Evolutionary conservation across 257 asterid species (phyloP).

Genomic region (Petrea volubilis): DNA sequence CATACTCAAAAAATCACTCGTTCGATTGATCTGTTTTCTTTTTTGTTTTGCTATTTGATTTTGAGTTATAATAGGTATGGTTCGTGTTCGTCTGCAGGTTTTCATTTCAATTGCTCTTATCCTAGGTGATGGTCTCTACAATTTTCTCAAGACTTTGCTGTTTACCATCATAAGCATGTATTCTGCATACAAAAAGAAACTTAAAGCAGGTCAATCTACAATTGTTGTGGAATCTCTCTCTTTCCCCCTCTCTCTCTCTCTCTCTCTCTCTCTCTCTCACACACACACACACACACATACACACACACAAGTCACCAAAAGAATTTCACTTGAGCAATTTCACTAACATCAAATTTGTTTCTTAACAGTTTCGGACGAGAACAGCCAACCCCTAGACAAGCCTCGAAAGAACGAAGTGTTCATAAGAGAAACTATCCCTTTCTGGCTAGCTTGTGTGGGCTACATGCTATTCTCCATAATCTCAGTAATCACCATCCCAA

Average conservation of each 20-base stretch:
- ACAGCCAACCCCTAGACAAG: constrained; percentile 32
- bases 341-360: constrained; percentile 1
- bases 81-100: constrained; percentile 48
- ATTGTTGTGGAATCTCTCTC: neutral
- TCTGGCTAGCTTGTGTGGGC: constrained; percentile 62
- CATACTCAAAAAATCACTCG: neutral
- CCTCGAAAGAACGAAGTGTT: constrained; percentile 49
- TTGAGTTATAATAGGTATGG: neutral
- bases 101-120: constrained; percentile 80
- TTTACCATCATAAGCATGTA: constrained; percentile 54
- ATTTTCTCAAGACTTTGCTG: constrained; percentile 65
- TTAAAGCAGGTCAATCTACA: constrained; percentile 34
- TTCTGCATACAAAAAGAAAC: constrained; percentile 42
- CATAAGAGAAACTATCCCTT: constrained; percentile 62
- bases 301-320: too few relatives aligned
- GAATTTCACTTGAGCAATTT: too few relatives aligned
- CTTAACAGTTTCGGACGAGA: constrained; percentile 38
- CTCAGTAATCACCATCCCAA: constrained; percentile 57
- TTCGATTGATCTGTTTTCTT: neutral
- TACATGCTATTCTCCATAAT: constrained; percentile 52
- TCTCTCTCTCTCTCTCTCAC: too few relatives aligned
- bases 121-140: constrained; percentile 86
- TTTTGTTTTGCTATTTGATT: neutral
- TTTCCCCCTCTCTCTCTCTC: too few relatives aligned
- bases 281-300: too few relatives aligned